phyloP scores from a whole-genome alignment of 345 rosid genomes.

The Capsella bursapastoris region DNA sequence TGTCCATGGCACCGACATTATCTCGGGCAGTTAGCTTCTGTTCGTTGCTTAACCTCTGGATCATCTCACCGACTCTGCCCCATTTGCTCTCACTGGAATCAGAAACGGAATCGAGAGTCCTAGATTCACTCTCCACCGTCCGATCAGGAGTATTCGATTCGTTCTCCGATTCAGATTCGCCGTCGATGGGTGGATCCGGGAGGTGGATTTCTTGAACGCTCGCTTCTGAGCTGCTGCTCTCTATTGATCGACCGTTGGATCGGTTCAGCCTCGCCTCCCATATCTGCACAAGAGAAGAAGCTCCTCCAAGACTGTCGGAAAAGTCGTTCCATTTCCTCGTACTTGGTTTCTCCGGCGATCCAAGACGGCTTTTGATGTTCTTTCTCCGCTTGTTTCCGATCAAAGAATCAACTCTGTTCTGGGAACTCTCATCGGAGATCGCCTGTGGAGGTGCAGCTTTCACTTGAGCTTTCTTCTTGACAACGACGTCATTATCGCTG shows the following conservation, averaged over 20 bases:
- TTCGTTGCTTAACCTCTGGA: slow-evolving; percentile 49
- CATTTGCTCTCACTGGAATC: slow-evolving; percentile 53
- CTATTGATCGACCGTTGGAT: slow-evolving; percentile 38
- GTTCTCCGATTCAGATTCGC: slow-evolving; percentile 42
- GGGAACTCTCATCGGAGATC: slow-evolving; percentile 43
- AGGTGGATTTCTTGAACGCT: slow-evolving; percentile 17
- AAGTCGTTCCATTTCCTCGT: neutral
- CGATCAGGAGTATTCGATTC: slow-evolving; percentile 28
- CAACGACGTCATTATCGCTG: slow-evolving; percentile 35
- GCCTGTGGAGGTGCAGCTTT: slow-evolving; percentile 19
- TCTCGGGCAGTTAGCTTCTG: slow-evolving; percentile 30
- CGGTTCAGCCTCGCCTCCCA: slow-evolving; percentile 82
- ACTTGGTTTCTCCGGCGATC: slow-evolving; percentile 36
- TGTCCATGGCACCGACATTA: slow-evolving; percentile 23
- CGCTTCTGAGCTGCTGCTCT: slow-evolving; percentile 9
- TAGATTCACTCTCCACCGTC: slow-evolving; percentile 34
- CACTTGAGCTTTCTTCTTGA: slow-evolving; percentile 55
- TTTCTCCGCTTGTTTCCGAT: slow-evolving; percentile 17
- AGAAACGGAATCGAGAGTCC: slow-evolving; percentile 15
- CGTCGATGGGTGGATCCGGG: slow-evolving; percentile 28
- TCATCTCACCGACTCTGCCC: slow-evolving; percentile 68
- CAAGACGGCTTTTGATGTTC: slow-evolving; percentile 30
- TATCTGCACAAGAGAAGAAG: slow-evolving; percentile 93
- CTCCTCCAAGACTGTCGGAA: slow-evolving; percentile 47
- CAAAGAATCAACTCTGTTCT: slow-evolving; percentile 24